These are phyloP conservation scores for Ogataea salicorniae DNA, from an alignment of 805 yeast genomes.

Conservation along the genomic window DNA sequence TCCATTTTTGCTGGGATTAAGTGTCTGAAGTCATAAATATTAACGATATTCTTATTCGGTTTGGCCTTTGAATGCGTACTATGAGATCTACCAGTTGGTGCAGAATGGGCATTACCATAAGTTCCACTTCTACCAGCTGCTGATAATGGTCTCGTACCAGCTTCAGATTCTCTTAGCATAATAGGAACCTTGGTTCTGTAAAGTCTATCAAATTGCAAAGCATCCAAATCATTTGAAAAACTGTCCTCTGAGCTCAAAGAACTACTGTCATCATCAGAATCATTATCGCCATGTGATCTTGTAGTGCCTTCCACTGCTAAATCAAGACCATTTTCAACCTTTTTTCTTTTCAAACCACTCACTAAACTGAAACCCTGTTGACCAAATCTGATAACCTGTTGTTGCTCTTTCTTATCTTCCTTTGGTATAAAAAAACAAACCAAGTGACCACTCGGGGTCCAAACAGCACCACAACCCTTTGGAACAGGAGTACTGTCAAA, in stretches of 20 bases:
- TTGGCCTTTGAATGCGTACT: constrained; percentile 22
- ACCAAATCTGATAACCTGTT: constrained; percentile 42
- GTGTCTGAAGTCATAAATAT: constrained; percentile 58
- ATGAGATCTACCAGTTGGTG: constrained; percentile 33
- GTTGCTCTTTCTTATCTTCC: constrained; percentile 36
- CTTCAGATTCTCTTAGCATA: constrained; percentile 35
- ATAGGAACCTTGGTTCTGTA: constrained; percentile 51
- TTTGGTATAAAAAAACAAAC: constrained; percentile 77
- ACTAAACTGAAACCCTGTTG: constrained; percentile 48
- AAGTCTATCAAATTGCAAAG: constrained; percentile 51
- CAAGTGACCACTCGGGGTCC: constrained; percentile 75
- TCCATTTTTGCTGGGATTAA: constrained; percentile 73
- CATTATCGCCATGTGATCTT: constrained; percentile 23
- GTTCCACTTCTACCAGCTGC: constrained; percentile 26
- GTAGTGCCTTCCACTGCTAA: constrained; percentile 10
- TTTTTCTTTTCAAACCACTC: constrained; percentile 26
- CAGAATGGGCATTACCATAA: constrained; percentile 29
- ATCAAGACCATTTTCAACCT: constrained; percentile 20
- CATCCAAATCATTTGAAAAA: constrained; percentile 63
- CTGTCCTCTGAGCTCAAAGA: constrained; percentile 47
- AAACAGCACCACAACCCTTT: constrained; percentile 86
- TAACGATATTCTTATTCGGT: constrained; percentile 48
- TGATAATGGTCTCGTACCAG: constrained; percentile 18
- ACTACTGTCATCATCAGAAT: constrained; percentile 26
- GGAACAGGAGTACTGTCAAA: constrained; percentile 87